Percentiles rank a stretch among this genome's conserved stretches.
These are phyloP conservation scores for Hyaloscypha bicolor DNA, from an alignment of 495 filamentous ascomycete species.

Conservation along the genomic window DNA sequence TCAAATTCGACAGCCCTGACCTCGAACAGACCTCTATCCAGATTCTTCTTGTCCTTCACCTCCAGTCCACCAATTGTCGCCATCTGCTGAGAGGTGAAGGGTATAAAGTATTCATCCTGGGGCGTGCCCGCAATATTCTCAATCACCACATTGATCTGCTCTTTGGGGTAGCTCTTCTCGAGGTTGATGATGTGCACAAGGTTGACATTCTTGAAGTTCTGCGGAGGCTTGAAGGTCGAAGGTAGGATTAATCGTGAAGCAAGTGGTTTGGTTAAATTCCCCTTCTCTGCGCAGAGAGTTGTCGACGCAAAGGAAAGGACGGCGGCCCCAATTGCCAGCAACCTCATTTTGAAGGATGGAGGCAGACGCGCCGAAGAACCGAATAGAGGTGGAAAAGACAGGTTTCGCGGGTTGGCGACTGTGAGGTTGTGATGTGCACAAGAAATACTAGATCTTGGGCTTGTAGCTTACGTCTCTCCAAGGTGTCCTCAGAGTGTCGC, in stretches of 20 bases:
- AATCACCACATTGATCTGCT: conserved; percentile 89
- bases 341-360: conserved; percentile 52
- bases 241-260: conserved; percentile 54
- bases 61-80: conserved; percentile 81
- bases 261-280: conserved; percentile 38
- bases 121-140: conserved; percentile 77
- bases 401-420: conserved; percentile 14
- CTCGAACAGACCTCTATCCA: conserved; percentile 63
- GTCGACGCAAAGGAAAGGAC: conserved; percentile 45
- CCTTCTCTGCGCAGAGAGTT: conserved; percentile 33
- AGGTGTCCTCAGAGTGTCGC: conserved; percentile 25
- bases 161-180: conserved; percentile 87
- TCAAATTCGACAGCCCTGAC: conserved; percentile 69
- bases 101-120: conserved; percentile 86
- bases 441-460: background rate
- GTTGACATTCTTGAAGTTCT: conserved; percentile 90
- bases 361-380: conserved; percentile 43
- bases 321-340: conserved; percentile 50
- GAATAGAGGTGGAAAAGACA: conserved; percentile 31
- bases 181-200: conserved; percentile 86
- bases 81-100: conserved; percentile 75
- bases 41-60: conserved; percentile 85
- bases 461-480: conserved; percentile 21
- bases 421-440: conserved; percentile 1
- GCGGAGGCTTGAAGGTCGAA: conserved; percentile 78